A percentile compares a stretch with the other conserved stretches of the same genome.
These are phyloP conservation scores for Tolypocladium tropicale DNA, from an alignment of 2,329 filamentous ascomycete species.

Conservation along the genomic window DNA sequence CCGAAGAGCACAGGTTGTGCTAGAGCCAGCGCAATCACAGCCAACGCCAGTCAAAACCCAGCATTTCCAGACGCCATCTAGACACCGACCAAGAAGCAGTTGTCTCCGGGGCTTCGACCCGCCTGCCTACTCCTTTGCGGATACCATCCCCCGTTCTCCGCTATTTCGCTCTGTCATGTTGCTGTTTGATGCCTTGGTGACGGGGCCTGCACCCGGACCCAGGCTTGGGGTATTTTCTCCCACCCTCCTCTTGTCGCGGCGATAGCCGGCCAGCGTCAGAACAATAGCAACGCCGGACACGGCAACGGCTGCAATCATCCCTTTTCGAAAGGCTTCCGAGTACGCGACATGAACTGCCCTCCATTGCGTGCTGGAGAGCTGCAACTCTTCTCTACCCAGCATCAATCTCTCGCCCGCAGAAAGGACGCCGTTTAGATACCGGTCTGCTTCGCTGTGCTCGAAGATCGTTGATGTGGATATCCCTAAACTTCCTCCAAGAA, in stretches of 20 bases:
- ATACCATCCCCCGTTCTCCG: background rate
- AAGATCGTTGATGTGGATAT: conserved; percentile 42
- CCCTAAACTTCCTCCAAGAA: conserved; percentile 43
- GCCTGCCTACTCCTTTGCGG: background rate
- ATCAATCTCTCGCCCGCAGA: conserved; percentile 16
- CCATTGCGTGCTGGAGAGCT: conserved; percentile 17
- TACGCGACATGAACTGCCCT: conserved; percentile 26
- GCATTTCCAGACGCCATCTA: background rate
- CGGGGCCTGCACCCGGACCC: conserved; percentile 7
- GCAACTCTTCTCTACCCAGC: conserved; percentile 10
- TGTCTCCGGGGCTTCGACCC: background rate
- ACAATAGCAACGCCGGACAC: conserved; percentile 30
- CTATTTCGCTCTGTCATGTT: background rate
- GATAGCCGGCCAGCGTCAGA: conserved; percentile 27
- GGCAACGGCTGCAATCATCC: conserved; percentile 35
- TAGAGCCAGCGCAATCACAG: background rate
- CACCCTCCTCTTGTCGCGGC: conserved; percentile 11
- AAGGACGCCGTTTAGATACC: conserved; percentile 17
- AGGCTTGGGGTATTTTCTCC: conserved; percentile 10
- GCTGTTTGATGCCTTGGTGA: background rate
- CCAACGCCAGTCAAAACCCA: background rate
- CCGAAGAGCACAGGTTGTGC: background rate
- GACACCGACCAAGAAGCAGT: background rate
- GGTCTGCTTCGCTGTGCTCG: conserved; percentile 20
- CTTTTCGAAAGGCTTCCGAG: conserved; percentile 31